Conservation (phyloP, 148 eudicot species). For the Camellia sinensis region DNA sequence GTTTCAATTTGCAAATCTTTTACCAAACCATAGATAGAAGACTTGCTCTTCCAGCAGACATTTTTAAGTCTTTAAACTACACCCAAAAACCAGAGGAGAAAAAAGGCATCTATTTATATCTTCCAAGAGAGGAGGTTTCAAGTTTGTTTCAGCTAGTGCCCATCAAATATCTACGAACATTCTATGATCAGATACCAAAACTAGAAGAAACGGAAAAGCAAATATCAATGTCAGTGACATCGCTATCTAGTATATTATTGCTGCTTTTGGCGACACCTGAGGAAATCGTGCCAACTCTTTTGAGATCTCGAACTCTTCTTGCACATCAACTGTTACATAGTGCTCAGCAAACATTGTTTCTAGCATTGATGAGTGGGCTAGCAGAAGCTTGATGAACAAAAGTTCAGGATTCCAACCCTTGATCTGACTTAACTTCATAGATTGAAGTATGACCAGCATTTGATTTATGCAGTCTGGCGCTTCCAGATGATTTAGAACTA, state of each 20-base stretch:
- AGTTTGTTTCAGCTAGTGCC: no score
- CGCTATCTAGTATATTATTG: background rate
- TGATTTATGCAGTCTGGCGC: slow-evolving; percentile 4
- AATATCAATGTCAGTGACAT: no score
- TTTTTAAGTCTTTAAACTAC: no score
- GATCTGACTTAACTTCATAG: background rate
- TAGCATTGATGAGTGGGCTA: background rate
- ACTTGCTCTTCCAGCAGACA: no score
- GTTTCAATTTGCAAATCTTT: no score
- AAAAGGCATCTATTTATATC: no score
- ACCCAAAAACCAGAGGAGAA: no score
- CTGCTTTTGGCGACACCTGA: background rate
- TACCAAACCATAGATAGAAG: no score
- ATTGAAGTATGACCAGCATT: background rate
- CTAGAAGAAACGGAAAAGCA: no score
- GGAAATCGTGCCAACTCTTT: background rate
- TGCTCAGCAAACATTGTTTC: background rate
- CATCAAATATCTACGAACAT: no score
- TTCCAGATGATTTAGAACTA: background rate
- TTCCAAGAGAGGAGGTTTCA: no score
- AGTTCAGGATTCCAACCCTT: background rate
- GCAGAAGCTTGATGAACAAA: background rate
- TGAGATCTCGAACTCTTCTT: background rate
- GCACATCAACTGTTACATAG: background rate
- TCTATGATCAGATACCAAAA: no score